Conservation (phyloP, 331 rosid genomes). For the Phaseolus coccineus region DNA sequence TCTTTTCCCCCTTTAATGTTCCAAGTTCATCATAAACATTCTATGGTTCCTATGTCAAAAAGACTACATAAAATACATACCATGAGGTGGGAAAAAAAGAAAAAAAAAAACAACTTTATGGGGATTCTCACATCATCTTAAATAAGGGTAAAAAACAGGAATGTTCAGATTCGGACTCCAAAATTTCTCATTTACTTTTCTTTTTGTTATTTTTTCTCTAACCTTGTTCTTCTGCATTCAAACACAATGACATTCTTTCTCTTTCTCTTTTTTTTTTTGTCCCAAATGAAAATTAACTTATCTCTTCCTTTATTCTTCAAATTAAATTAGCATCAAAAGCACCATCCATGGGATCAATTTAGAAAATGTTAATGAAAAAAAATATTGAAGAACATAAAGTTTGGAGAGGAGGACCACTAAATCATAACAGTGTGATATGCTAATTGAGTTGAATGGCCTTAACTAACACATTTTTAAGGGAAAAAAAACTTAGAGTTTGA, state of each 20-base stretch:
- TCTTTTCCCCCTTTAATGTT: slow-evolving; percentile 41
- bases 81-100: background rate
- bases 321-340: slow-evolving; percentile 42
- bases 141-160: slow-evolving; percentile 40
- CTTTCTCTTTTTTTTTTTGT: background rate
- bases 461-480: slow-evolving; percentile 47
- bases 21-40: slow-evolving; percentile 19
- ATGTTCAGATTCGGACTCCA: slow-evolving; percentile 22
- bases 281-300: slow-evolving; percentile 9
- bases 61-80: slow-evolving; percentile 32
- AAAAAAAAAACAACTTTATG: slow-evolving; percentile 47
- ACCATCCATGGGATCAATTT: slow-evolving; percentile 35
- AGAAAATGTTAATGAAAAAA: slow-evolving; percentile 15
- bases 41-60: slow-evolving; percentile 38
- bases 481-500: slow-evolving; percentile 36
- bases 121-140: slow-evolving; percentile 59
- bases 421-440: slow-evolving; percentile 79
- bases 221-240: background rate
- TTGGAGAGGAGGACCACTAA: slow-evolving; percentile 80
- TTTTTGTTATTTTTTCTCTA: slow-evolving; percentile 35
- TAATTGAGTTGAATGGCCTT: slow-evolving; percentile 59
- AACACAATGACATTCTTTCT: slow-evolving; percentile 16
- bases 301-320: slow-evolving; percentile 44
- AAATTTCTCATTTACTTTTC: slow-evolving; percentile 39
- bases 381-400: slow-evolving; percentile 15